A percentile compares a stretch with the other conserved stretches of the same genome.
Evolutionary conservation across 768 basidiomycete genomes (phyloP).

Genomic region (Inosperma sp.): DNA sequence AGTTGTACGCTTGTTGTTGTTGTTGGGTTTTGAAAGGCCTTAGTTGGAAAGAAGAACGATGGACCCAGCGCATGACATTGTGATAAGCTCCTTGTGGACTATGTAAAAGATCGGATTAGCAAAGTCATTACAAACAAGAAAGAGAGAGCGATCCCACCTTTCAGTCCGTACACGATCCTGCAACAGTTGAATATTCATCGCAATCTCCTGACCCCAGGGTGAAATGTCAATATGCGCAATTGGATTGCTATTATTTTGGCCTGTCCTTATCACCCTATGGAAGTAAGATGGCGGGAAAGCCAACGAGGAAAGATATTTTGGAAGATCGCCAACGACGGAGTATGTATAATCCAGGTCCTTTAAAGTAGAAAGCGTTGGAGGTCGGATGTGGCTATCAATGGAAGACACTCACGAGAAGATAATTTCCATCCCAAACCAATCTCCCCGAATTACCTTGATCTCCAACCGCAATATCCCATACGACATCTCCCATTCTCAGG

Average conservation of each 20-base stretch:
- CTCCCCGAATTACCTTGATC: constrained; percentile 85
- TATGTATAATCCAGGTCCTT: constrained; percentile 89
- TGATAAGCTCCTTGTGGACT: constrained; percentile 76
- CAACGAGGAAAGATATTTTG: constrained; percentile 73
- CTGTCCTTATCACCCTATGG: constrained; percentile 75
- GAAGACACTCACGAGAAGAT: constrained; percentile 63
- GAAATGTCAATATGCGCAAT: constrained; percentile 69
- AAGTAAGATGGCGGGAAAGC: constrained; percentile 88
- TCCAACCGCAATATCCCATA: constrained; percentile 84
- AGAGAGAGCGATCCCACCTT: constrained; percentile 52
- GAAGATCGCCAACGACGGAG: constrained; percentile 69
- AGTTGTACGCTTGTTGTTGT: constrained; percentile 17
- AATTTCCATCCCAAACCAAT: constrained; percentile 85
- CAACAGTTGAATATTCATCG: constrained; percentile 64
- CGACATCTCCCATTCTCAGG: constrained; percentile 71
- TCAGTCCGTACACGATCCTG: constrained; percentile 76
- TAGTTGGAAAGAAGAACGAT: constrained; percentile 73
- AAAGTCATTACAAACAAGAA: constrained; percentile 7
- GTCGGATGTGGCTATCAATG: constrained; percentile 11
- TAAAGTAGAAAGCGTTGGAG: constrained; percentile 13
- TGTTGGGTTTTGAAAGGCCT: constrained; percentile 41
- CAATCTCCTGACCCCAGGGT: constrained; percentile 78
- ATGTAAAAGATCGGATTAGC: too few species aligned
- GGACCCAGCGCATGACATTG: constrained; percentile 81
- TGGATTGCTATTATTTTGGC: constrained; percentile 48